Evolutionary conservation across 345 rosid genomes (phyloP).

Genomic region (Gossypium raimondii): DNA sequence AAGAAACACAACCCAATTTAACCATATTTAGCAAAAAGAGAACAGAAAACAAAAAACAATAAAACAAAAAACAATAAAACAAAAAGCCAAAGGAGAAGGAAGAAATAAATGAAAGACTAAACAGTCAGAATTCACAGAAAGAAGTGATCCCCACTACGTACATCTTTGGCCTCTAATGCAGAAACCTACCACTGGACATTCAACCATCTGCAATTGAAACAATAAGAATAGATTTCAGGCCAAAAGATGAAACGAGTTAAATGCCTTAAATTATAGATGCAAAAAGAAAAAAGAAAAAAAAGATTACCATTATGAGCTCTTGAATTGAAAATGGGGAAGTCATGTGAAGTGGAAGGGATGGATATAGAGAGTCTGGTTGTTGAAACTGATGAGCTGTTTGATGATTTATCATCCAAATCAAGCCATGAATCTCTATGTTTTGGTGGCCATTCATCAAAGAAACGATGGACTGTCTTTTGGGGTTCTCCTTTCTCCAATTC

Average conservation of each 20-base stretch:
- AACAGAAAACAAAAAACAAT: neutral
- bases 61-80: neutral
- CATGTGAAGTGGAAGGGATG: slow-evolving; percentile 54
- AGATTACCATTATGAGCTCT: slow-evolving; percentile 30
- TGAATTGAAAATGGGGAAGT: slow-evolving; percentile 48
- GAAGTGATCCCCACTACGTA: slow-evolving; percentile 8
- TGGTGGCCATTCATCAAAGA: slow-evolving; percentile 88
- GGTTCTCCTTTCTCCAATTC: slow-evolving; percentile 41
- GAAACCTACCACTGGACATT: neutral
- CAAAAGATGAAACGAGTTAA: neutral
- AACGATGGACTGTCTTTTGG: slow-evolving; percentile 69
- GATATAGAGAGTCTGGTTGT: slow-evolving; percentile 63
- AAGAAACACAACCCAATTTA: neutral
- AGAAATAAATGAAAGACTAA: neutral
- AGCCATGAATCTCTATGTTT: slow-evolving; percentile 54
- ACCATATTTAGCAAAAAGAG: neutral
- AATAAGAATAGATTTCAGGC: neutral
- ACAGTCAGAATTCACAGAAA: neutral
- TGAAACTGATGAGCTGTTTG: slow-evolving; percentile 39
- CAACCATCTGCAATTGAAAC: slow-evolving; percentile 1
- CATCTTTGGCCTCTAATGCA: slow-evolving; percentile 13
- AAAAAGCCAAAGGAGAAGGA: neutral
- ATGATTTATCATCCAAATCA: slow-evolving; percentile 57
- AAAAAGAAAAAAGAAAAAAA: neutral
- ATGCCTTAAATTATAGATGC: neutral